phyloP scores from a whole-genome alignment of 768 basidiomycete genomes.

The Boletus subcaerulescens region DNA sequence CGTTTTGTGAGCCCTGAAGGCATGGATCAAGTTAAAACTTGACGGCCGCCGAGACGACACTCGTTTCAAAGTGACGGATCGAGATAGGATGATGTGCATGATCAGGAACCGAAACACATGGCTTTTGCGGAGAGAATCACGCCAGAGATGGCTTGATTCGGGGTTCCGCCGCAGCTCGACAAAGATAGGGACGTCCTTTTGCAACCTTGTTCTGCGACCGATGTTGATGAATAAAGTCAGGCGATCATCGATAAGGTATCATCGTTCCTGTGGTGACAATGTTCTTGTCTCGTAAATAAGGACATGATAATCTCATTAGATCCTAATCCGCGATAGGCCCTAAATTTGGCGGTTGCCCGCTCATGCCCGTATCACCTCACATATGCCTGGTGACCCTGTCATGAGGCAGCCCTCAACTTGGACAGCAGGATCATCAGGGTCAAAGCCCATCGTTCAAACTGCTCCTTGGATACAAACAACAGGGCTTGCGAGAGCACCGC shows the following conservation, averaged over 20 bases:
- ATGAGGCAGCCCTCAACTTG: slow-evolving; percentile 22
- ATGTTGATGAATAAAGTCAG: neutral
- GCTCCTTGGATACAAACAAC: slow-evolving; percentile 96
- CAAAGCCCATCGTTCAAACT: slow-evolving; percentile 88
- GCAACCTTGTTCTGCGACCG: too few relatives aligned
- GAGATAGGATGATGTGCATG: neutral
- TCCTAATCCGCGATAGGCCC: neutral
- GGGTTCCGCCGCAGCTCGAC: too few relatives aligned
- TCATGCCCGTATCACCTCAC: neutral
- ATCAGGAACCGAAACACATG: neutral
- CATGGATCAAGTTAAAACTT: too few relatives aligned
- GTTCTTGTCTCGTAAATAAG: too few relatives aligned
- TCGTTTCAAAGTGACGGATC: too few relatives aligned
- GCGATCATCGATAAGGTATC: too few relatives aligned
- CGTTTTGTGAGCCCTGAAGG: too few relatives aligned
- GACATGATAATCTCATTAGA: neutral
- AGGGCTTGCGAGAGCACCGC: slow-evolving; percentile 94
- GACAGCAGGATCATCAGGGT: slow-evolving; percentile 59
- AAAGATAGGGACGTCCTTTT: too few relatives aligned
- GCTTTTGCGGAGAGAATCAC: neutral
- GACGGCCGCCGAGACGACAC: too few relatives aligned
- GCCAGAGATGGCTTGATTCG: neutral
- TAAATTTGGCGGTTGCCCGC: neutral
- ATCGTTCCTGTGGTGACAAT: too few relatives aligned
- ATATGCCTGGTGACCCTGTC: neutral